phyloP scores from a whole-genome alignment of 2,329 filamentous ascomycete species.

The Cercospora zeae-maydis region DNA sequence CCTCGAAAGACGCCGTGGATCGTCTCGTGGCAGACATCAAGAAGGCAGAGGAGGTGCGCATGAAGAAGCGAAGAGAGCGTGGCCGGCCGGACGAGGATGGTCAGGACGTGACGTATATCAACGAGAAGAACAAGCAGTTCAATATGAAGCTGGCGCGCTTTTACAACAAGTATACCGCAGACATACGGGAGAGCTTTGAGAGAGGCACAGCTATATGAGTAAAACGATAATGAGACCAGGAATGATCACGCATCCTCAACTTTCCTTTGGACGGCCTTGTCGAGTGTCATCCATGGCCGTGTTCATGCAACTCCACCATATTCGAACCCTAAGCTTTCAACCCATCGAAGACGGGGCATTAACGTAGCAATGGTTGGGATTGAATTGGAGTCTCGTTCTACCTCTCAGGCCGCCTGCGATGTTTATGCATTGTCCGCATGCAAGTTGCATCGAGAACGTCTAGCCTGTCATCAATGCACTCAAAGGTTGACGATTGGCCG shows the following conservation, averaged over 20 bases:
- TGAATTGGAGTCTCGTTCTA: neutral
- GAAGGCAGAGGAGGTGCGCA: conserved; percentile 79
- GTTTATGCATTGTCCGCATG: neutral
- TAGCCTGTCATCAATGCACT: neutral
- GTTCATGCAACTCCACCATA: neutral
- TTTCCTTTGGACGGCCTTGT: neutral
- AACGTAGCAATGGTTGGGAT: neutral
- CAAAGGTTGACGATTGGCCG: neutral
- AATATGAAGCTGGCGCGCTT: conserved; percentile 95
- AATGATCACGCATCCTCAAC: neutral
- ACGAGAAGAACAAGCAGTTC: conserved; percentile 99
- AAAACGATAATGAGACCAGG: neutral
- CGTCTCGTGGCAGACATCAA: conserved; percentile 78
- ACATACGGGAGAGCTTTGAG: conserved; percentile 97
- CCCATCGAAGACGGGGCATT: neutral
- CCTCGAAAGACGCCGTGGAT: conserved; percentile 82
- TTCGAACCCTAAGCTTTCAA: neutral
- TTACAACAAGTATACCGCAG: conserved; percentile 97
- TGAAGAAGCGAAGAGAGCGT: conserved; percentile 82
- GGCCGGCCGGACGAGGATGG: conserved; percentile 73
- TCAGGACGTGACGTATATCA: conserved; percentile 95
- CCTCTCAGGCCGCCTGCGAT: neutral
- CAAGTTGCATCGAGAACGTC: neutral
- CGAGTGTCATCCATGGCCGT: neutral
- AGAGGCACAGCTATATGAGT: conserved; percentile 86